phyloP scores from a whole-genome alignment of 169 alveolate species.

The Cyclospora cayetanensis region DNA sequence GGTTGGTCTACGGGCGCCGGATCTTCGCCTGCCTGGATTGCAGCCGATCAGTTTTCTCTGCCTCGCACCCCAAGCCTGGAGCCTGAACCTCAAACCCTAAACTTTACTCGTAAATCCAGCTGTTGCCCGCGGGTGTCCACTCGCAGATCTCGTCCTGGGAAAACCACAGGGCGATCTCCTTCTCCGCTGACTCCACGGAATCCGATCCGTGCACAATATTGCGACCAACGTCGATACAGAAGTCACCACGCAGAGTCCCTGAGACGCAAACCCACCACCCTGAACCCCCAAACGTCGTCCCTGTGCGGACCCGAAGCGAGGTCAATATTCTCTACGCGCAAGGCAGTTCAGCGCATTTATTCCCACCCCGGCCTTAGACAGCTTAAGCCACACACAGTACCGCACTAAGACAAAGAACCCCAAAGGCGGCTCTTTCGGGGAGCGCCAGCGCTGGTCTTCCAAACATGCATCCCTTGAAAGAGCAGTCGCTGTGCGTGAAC shows the following conservation, averaged over 20 bases:
- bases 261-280: conserved; percentile 22
- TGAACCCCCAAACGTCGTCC: conserved; percentile 2
- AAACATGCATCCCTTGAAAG: no score
- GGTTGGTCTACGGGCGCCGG: no score
- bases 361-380: neutral
- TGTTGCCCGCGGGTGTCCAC: neutral
- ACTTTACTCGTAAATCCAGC: conserved; percentile 50
- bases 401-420: neutral
- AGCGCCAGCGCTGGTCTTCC: neutral
- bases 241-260: conserved; percentile 69
- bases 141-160: conserved; percentile 46
- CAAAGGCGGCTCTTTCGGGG: neutral
- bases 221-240: conserved; percentile 65
- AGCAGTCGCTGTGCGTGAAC: no score
- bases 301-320: neutral
- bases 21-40: no score
- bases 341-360: neutral
- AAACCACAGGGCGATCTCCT: conserved; percentile 70
- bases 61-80: neutral
- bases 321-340: neutral
- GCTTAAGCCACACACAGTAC: neutral
- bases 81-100: neutral
- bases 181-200: conserved; percentile 59
- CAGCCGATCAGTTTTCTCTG: no score
- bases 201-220: conserved; percentile 69